Evolutionary conservation across 129 eudicot genomes (phyloP).

Genomic region (Heracleum sosnowskyi): DNA sequence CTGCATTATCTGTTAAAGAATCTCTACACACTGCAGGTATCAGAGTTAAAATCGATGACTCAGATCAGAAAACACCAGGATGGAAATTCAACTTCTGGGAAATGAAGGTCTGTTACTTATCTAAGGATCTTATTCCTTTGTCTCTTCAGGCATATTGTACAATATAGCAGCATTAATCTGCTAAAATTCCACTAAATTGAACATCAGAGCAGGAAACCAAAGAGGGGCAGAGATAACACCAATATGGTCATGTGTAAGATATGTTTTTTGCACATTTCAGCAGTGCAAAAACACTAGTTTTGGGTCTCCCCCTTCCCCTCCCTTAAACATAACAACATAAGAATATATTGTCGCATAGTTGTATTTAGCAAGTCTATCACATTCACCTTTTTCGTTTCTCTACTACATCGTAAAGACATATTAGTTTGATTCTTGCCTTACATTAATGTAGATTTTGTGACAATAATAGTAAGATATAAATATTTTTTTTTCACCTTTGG

Average conservation of each 20-base stretch:
- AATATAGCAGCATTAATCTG: neutral
- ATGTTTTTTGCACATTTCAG: neutral
- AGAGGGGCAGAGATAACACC: neutral
- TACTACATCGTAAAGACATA: neutral
- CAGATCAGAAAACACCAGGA: slow-evolving; percentile 96
- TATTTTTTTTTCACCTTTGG: neutral
- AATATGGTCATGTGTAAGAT: neutral
- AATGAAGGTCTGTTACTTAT: slow-evolving; percentile 64
- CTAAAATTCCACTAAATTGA: neutral
- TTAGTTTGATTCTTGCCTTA: neutral
- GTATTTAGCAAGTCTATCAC: neutral
- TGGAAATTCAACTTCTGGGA: slow-evolving; percentile 98
- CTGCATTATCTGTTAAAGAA: slow-evolving; percentile 61
- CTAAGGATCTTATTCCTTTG: neutral
- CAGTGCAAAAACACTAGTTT: neutral
- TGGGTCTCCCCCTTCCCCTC: neutral
- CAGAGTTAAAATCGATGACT: slow-evolving; percentile 76
- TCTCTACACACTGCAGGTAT: slow-evolving; percentile 67
- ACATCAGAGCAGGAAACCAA: neutral
- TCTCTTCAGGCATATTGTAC: neutral
- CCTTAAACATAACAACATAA: neutral
- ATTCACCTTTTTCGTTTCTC: neutral
- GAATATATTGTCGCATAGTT: neutral
- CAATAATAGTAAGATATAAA: neutral
- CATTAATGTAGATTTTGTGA: neutral